These are phyloP conservation scores for Xylariaceae sp. DNA, from an alignment of 2,329 filamentous ascomycete genomes.

Conservation along the genomic window DNA sequence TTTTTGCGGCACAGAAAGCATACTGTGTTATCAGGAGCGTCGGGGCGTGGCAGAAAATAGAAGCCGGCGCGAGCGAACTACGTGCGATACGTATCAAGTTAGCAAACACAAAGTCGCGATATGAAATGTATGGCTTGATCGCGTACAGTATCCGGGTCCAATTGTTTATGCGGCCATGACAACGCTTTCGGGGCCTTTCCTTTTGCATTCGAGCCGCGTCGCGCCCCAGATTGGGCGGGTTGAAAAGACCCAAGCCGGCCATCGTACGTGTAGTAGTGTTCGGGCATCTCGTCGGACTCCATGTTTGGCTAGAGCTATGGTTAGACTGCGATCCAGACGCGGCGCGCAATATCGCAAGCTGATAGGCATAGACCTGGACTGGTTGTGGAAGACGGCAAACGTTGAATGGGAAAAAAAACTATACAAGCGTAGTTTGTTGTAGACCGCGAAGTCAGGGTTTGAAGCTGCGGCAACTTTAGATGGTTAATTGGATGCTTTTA, in stretches of 20 bases:
- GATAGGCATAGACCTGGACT: not conserved
- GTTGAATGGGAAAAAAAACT: not conserved
- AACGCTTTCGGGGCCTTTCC: slow-evolving; percentile 54
- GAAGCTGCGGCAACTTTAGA: slow-evolving; percentile 3
- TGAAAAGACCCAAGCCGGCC: slow-evolving; percentile 80
- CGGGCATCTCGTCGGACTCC: slow-evolving; percentile 37
- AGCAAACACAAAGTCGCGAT: slow-evolving; percentile 12
- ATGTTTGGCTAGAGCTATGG: slow-evolving; percentile 17
- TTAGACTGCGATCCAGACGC: not conserved
- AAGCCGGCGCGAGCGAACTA: slow-evolving; percentile 90
- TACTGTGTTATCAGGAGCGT: slow-evolving; percentile 78
- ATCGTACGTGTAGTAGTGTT: slow-evolving; percentile 60
- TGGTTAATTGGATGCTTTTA: slow-evolving; percentile 25
- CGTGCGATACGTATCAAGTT: not conserved
- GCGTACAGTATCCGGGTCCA: slow-evolving; percentile 60
- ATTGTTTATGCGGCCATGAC: slow-evolving; percentile 74
- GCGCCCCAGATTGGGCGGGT: slow-evolving; percentile 55
- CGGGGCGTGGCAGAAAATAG: slow-evolving; percentile 72
- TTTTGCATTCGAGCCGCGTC: slow-evolving; percentile 66
- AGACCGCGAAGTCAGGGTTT: not conserved
- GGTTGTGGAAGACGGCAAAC: not conserved
- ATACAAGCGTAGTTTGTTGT: not conserved
- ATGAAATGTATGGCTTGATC: slow-evolving; percentile 1
- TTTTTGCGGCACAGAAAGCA: slow-evolving; percentile 84
- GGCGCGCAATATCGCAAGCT: not conserved